Evolutionary conservation across 768 basidiomycete species (phyloP).

Genomic region (Dentipellis fragilis): DNA sequence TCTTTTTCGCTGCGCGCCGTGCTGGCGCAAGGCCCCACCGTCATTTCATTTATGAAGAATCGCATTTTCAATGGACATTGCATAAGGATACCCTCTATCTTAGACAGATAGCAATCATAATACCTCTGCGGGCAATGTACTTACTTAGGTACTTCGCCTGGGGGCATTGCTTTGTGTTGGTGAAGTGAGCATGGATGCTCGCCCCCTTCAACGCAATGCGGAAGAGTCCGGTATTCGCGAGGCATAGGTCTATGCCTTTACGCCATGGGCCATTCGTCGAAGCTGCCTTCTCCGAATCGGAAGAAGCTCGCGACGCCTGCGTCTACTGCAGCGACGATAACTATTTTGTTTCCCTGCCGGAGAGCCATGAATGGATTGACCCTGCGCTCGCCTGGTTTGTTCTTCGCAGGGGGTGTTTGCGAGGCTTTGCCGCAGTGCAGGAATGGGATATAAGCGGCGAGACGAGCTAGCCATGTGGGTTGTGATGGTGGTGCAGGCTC

Average conservation of each 20-base stretch:
- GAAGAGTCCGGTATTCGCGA: too few species aligned
- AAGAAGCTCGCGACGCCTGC: conserved; percentile 83
- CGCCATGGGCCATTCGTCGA: conserved; percentile 75
- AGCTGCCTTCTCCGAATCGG: conserved; percentile 76
- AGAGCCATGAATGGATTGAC: conserved; percentile 72
- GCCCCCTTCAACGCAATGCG: too few species aligned
- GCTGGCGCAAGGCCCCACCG: too few species aligned
- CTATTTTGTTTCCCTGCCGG: conserved; percentile 73
- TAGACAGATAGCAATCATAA: too few species aligned
- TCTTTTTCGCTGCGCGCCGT: too few species aligned
- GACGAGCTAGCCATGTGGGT: background rate
- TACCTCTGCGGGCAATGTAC: too few species aligned
- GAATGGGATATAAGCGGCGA: background rate
- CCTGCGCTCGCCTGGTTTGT: conserved; percentile 22
- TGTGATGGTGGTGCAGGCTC: background rate
- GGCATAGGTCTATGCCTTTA: background rate
- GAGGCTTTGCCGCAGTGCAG: background rate
- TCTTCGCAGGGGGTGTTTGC: conserved; percentile 16
- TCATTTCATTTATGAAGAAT: too few species aligned
- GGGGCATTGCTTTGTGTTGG: too few species aligned
- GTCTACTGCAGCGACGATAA: conserved; percentile 85
- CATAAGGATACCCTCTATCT: too few species aligned
- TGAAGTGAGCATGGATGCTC: too few species aligned
- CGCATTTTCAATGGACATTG: too few species aligned
- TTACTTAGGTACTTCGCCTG: too few species aligned